phyloP scores from a whole-genome alignment of 2,329 filamentous ascomycete genomes.

The Chrysoporthe deuterocubensis region DNA sequence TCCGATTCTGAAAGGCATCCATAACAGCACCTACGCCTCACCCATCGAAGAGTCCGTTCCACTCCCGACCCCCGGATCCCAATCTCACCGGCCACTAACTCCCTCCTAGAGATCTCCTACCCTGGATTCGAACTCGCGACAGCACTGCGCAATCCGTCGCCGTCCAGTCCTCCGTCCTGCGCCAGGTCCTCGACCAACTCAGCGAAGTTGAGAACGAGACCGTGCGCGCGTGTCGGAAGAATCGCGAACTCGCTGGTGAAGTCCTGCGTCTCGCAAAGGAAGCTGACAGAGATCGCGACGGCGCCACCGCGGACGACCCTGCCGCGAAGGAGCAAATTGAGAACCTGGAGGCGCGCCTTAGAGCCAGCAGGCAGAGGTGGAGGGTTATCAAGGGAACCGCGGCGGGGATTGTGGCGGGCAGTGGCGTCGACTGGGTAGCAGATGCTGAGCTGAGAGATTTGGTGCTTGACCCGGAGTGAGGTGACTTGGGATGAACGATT shows the following conservation, averaged over 20 bases:
- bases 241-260: slow-evolving; percentile 64
- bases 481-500: slow-evolving; percentile 21
- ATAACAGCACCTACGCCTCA: slow-evolving; percentile 66
- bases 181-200: slow-evolving; percentile 55
- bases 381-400: slow-evolving; percentile 77
- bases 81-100: not conserved
- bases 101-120: slow-evolving; percentile 64
- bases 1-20: slow-evolving; percentile 77
- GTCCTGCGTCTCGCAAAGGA: slow-evolving; percentile 67
- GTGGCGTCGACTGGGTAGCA: slow-evolving; percentile 79
- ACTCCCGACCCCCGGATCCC: not conserved
- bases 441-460: slow-evolving; percentile 70
- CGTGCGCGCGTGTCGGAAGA: slow-evolving; percentile 59
- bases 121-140: slow-evolving; percentile 70
- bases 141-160: slow-evolving; percentile 66
- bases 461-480: slow-evolving; percentile 69
- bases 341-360: slow-evolving; percentile 62
- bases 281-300: slow-evolving; percentile 55
- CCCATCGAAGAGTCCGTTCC: slow-evolving; percentile 67
- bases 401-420: slow-evolving; percentile 79
- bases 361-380: slow-evolving; percentile 68
- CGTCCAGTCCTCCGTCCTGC: slow-evolving; percentile 58
- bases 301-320: slow-evolving; percentile 55
- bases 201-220: slow-evolving; percentile 62
- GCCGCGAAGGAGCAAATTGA: slow-evolving; percentile 60